phyloP scores from a whole-genome alignment of 1,284 basidiomycete genomes.

The Phellopilus nigrolimitatus region DNA sequence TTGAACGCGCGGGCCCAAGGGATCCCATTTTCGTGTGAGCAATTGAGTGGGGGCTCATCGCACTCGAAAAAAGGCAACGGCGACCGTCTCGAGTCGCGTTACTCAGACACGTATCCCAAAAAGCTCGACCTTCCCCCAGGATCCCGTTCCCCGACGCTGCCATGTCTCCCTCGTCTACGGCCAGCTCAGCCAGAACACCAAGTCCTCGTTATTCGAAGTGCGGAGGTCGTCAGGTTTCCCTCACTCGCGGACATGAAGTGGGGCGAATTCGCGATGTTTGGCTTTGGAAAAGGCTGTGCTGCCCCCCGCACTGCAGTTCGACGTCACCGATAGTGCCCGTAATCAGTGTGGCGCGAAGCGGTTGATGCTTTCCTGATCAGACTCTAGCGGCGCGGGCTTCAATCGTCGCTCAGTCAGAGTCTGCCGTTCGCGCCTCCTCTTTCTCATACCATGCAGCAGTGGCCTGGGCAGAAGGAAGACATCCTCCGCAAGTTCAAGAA shows the following conservation, averaged over 20 bases:
- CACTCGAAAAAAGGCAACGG: conserved; percentile 44
- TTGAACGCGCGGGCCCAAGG: conserved; percentile 52
- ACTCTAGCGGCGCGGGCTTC: conserved; percentile 81
- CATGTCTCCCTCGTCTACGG: conserved; percentile 23
- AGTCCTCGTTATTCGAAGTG: conserved; percentile 30
- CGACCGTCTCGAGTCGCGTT: conserved; percentile 41
- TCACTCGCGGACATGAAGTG: no score
- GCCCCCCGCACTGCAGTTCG: conserved; percentile 76
- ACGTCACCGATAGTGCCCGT: conserved; percentile 80
- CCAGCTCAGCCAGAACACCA: conserved; percentile 27
- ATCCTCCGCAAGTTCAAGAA: conserved; percentile 77
- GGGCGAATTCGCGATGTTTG: conserved; percentile 81
- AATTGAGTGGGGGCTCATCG: conserved; percentile 71
- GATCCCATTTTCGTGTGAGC: conserved; percentile 27
- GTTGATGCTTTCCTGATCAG: conserved; percentile 78
- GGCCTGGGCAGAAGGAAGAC: conserved; percentile 70
- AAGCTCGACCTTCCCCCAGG: conserved; percentile 58
- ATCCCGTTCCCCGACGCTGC: conserved; percentile 23
- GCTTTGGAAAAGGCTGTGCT: conserved; percentile 55
- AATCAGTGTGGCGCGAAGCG: conserved; percentile 72
- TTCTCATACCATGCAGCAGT: conserved; percentile 56
- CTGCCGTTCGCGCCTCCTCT: conserved; percentile 78
- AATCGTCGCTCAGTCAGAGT: conserved; percentile 68
- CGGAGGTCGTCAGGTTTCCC: conserved; percentile 64
- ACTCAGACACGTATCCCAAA: conserved; percentile 70